Base-by-base conservation (phyloP, 768 basidiomycete species). In the Gloeostereum incarnatum region DNA sequence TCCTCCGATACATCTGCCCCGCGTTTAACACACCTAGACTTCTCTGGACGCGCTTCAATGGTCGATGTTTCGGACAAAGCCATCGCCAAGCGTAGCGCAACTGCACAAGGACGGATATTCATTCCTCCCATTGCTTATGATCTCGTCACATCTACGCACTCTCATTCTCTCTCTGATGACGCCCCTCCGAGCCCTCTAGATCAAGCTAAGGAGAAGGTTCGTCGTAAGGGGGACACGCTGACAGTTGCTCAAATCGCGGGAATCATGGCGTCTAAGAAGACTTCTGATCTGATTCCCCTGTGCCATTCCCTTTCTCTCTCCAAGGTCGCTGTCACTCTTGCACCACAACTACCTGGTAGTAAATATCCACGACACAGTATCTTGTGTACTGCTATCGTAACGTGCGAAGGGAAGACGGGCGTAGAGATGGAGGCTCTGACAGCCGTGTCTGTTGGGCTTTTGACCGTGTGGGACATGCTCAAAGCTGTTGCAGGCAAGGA, bases 361-460 rank as follows among this genome's bases (percentile, higher is more conserved):
- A n/a, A n/a, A n/a, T n/a, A n/a, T n/a, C n/a, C n/a, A n/a, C 61
- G 51, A 39, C 68, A 69, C 56, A 73, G 65, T 49, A 73, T 89
- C 36, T 47, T 68, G 21, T 87, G 82, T 47, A 57, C 60, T 24
- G 84, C 80, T 18, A 80, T 74, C 6, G 84, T 88, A 24, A 65
- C 78, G 27, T 85, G 81, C 46, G 73, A 79, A 55, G 84, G 86
- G 10, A 79, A 78, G 55, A 89, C 89, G 10, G 85, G 91, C 4
- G 86, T 91, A 14, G 88, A 91, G 63, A 91, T 97, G 84, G 93
- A 96, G 60, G 91, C 90, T 17, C 55, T 93, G 40, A 86, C 81
- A n/a, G 81, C 81, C 17, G 90, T 88, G 6, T 78, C 78, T 1
- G 65, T 85, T 21, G 80, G 79, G 4, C 66, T 87, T 22, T 62